phyloP scores from a whole-genome alignment of 208 protist genomes.

The Vickermania spadyakhi region DNA sequence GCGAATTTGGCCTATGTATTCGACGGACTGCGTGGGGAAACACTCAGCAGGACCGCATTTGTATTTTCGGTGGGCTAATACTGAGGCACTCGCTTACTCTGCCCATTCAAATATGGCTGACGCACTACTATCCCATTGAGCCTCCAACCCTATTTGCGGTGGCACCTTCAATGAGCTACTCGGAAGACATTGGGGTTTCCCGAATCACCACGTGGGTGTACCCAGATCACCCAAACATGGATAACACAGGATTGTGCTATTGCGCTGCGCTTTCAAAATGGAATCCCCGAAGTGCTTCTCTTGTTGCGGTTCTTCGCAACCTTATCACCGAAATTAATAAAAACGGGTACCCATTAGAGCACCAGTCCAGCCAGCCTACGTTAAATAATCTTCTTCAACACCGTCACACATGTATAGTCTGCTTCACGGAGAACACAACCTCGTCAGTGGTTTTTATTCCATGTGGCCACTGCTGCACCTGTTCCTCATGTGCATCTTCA shows the following conservation, averaged over 20 bases:
- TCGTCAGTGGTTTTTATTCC: not conserved
- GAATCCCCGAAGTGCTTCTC: not conserved
- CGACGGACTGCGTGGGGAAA: not conserved
- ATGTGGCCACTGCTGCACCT: not conserved
- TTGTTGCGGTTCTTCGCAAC: not conserved
- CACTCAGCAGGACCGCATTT: not conserved
- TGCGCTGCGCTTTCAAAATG: not conserved
- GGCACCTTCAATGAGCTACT: no score
- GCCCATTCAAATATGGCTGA: conserved; percentile 2
- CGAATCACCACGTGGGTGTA: not conserved
- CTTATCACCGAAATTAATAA: not conserved
- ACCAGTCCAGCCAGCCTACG: not conserved
- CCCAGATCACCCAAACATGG: not conserved
- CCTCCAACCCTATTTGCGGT: not conserved
- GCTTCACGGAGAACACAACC: not conserved
- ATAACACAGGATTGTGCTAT: not conserved
- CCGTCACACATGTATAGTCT: not conserved
- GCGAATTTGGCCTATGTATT: not conserved
- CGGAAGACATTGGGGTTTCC: not conserved
- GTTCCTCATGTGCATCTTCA: not conserved
- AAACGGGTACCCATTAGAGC: not conserved
- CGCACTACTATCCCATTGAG: conserved; percentile 3
- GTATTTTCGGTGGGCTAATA: not conserved
- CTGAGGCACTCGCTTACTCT: not conserved
- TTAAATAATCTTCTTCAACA: not conserved